Evolutionary conservation across 371 early-diverging fungal genomes (phyloP), one percentile per base, ranked within the genome.

Genomic region (Dinochytrium kinnereticum): DNA sequence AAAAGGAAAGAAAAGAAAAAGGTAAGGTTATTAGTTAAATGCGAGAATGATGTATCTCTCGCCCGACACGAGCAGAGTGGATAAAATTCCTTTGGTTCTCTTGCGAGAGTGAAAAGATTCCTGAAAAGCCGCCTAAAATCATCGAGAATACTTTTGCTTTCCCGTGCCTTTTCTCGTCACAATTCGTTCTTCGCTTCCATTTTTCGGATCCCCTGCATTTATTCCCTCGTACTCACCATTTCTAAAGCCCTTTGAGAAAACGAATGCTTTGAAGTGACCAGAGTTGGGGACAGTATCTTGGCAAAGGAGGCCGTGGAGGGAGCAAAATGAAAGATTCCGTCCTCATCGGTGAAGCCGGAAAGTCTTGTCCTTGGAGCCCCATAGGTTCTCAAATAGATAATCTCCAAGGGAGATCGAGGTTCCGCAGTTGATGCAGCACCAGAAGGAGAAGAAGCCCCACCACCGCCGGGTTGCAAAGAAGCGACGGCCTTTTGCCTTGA

Each of bases 401-500:
- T 34, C 37, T 61, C 61, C 24, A 61, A 36, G 7, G 61, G 34
- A 5, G 61, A 33, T 24, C 61, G 3, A 15, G 57, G 57, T 30
- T 55, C 15, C n/a, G n/a, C n/a, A n/a, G n/a, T n/a, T n/a, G n/a
- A n/a, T n/a, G n/a, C n/a, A 7, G 17, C 24, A 13, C 49, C 49
- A 44, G 10, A 10, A 13, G 13, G 13, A 13, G 55, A 53, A 19
- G 44, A 7, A 44, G 44, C 19, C 13, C 19, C 44, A 44, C 13
- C 7, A 44, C 44, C 44, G 7, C 44, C 44, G 44, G 13, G 7
- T 15, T 10, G 7, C 7, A 10, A 7, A 30, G 7, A 17, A 13
- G 37, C 17, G 30, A 7, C 37, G 7, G 61, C 61, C 61, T 61
- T 61, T 61, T 61, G 61, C 61, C 24, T 61, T 61, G 61, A 34